Conservation (phyloP, 352 stramenopile genomes). For the Saprolegnia parasitica region DNA sequence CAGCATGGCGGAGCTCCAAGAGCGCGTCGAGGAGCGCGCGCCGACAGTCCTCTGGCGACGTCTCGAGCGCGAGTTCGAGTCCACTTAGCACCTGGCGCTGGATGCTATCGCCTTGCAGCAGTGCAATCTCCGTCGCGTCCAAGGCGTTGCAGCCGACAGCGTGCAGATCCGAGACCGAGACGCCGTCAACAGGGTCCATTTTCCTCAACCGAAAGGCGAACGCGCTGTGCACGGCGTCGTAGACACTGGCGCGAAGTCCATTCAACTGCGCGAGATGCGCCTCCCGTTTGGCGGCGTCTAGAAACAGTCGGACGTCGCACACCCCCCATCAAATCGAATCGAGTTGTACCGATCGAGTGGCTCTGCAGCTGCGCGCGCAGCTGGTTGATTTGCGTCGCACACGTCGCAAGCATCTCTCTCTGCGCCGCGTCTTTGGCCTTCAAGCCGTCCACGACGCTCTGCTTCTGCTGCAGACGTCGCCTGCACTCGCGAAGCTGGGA, state of each 20-base stretch:
- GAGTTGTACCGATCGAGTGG: background rate
- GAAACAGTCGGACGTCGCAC: background rate
- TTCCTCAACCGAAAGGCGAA: background rate
- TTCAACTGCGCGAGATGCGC: conserved; percentile 1
- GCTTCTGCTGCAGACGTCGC: conserved; percentile 22
- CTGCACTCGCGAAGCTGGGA: conserved; percentile 6
- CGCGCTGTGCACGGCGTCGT: conserved; percentile 4
- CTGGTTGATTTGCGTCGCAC: background rate
- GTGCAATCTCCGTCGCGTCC: conserved; percentile 1
- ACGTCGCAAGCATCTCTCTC: background rate
- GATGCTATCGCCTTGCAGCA: background rate
- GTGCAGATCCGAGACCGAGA: conserved; percentile 5
- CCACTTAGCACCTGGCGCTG: background rate
- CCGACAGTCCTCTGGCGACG: conserved; percentile 15
- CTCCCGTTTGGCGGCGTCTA: background rate
- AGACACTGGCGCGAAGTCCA: conserved; percentile 24
- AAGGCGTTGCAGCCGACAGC: background rate
- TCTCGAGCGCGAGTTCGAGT: conserved; percentile 23
- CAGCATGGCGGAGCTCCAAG: background rate
- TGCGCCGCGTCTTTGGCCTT: background rate
- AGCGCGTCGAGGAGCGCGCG: conserved; percentile 10
- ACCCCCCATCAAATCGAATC: too few relatives aligned
- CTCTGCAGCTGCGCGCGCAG: background rate
- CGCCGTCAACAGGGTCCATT: background rate
- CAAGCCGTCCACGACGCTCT: conserved; percentile 6